Conservation (phyloP, 75 land plant species). For the Cunninghamia lanceolata region DNA sequence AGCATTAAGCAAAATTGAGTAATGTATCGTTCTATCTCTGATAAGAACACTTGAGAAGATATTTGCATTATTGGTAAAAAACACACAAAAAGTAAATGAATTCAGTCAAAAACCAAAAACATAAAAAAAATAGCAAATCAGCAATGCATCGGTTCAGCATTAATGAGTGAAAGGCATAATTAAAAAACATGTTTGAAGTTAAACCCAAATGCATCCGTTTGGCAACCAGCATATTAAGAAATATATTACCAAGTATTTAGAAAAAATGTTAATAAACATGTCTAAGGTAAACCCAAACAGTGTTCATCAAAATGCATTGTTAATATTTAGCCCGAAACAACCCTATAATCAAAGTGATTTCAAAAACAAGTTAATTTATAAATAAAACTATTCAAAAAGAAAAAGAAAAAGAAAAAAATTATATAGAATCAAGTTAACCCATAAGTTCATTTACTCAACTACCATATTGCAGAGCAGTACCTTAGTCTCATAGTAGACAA, state of each 20-base stretch:
- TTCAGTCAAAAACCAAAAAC: background rate
- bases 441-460: background rate
- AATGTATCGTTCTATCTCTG: too few species aligned
- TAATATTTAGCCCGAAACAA: background rate
- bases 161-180: background rate
- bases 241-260: background rate
- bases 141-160: background rate
- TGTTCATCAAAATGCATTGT: background rate
- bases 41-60: too few species aligned
- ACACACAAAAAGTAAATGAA: too few species aligned
- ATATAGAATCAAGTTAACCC: too few species aligned
- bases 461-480: background rate
- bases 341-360: background rate
- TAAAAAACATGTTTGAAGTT: background rate
- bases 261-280: background rate
- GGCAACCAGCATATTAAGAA: background rate
- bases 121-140: too few species aligned
- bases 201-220: background rate
- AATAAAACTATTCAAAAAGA: too few species aligned
- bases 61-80: too few species aligned
- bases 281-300: background rate
- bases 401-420: too few species aligned
- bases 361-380: too few species aligned
- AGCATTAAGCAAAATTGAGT: too few species aligned
- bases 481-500: too few species aligned